Base-by-base conservation (phyloP, 2,329 filamentous ascomycete genomes). In the Trichoderma arundinaceum region DNA sequence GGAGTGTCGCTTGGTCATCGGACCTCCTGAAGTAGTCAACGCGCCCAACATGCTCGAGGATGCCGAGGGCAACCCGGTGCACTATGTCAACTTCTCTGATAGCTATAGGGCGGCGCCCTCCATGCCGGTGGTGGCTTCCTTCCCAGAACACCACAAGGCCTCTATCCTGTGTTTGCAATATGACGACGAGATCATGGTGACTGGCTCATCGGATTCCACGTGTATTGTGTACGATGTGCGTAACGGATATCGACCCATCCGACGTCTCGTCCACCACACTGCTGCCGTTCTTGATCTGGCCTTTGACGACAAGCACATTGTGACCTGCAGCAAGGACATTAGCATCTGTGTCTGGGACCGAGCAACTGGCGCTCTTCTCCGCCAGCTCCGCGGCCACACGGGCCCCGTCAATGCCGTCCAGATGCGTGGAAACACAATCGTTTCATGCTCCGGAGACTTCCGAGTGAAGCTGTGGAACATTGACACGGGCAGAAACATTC, bases 401-500 rank as follows among this genome's bases (percentile, higher is more conserved):
- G 95, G 95, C 0, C 95, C 95, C 1, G 95, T 99, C 71, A 99
- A 99, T 74, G 94, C 95, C 1, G 93, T 99, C 5, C 94, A 98
- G 79, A 87, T 99, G 77, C 91, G 94, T 62, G 94, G 93, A 67
- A 94, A 97, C 78, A 90, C 93, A 7, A 89, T 98, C 56, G 94
- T 97, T 35, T 96, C 92, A 54, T 97, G 95, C 74, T 95, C 91
- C 64, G 95, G 95, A 64, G 95, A 99, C 77, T 95, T 95, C 72
- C 86, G 90, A 58, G 93, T 96, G 68, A 96, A 96, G 80, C 83
- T 99, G 66, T 99, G 95, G 95, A 96, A 97, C 76, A 89, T 98
- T 66, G 89, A 92, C 72, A 92, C 91, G 44, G 94, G 93, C 62
- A 89, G 90, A 73, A 92, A 92, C 71, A 91, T 97, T 74, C 93